Conservation (phyloP, 805 yeast genomes). For the Myxozyma geophila region DNA sequence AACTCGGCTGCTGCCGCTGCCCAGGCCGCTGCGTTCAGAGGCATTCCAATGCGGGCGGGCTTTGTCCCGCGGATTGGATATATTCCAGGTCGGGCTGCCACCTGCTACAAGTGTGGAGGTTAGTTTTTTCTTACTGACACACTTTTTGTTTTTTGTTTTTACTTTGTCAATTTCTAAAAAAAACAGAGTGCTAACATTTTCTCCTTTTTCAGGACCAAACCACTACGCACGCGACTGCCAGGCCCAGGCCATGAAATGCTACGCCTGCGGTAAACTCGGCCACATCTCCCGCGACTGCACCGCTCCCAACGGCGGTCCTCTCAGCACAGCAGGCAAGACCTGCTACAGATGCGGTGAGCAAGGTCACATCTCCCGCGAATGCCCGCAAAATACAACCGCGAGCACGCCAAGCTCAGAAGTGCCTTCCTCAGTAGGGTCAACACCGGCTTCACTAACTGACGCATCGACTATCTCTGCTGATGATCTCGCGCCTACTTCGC, state of each 20-base stretch:
- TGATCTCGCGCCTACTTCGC: slow-evolving; percentile 27
- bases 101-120: slow-evolving; percentile 83
- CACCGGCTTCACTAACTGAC: slow-evolving; percentile 32
- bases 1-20: slow-evolving; percentile 35
- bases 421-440: slow-evolving; percentile 21
- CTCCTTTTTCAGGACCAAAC: slow-evolving; percentile 63
- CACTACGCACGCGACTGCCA: slow-evolving; percentile 92
- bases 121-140: slow-evolving; percentile 3
- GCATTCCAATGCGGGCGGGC: slow-evolving; percentile 36
- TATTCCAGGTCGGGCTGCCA: slow-evolving; percentile 44
- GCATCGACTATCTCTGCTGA: slow-evolving; percentile 32
- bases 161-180: background rate
- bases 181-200: background rate
- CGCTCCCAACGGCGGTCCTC: slow-evolving; percentile 39
- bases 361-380: slow-evolving; percentile 64
- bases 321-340: slow-evolving; percentile 51
- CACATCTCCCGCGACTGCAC: slow-evolving; percentile 56
- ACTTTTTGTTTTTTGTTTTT: background rate
- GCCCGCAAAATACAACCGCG: slow-evolving; percentile 29
- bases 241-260: slow-evolving; percentile 72
- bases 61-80: slow-evolving; percentile 27
- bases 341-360: slow-evolving; percentile 72
- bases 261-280: slow-evolving; percentile 86
- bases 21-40: slow-evolving; percentile 36
- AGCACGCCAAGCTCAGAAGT: slow-evolving; percentile 24